A percentile compares a stretch with the other conserved stretches of the same genome.
Evolutionary conservation across 306 rosid genomes (phyloP).

Genomic region (cucumber (Cucumis sativus)): DNA sequence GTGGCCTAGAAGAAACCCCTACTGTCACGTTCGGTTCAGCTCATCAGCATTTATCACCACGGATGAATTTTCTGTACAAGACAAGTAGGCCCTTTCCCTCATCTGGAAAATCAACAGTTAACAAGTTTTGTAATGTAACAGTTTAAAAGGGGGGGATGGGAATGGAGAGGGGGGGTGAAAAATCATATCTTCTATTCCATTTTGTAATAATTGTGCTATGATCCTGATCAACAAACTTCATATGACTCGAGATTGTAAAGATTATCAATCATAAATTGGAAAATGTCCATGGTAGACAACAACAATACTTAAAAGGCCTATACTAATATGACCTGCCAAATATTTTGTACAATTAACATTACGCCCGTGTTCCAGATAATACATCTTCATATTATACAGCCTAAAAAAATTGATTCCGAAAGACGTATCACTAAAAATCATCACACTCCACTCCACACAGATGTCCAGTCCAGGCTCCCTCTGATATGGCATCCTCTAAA

Average conservation of each 20-base stretch:
- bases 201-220: background rate
- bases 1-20: conserved; percentile 30
- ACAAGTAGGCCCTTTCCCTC: background rate
- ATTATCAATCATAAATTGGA: background rate
- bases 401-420: conserved; percentile 5
- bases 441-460: conserved; percentile 8
- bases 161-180: background rate
- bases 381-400: conserved; percentile 6
- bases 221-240: conserved; percentile 1
- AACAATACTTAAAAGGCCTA: conserved; percentile 4
- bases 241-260: background rate
- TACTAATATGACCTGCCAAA: conserved; percentile 5
- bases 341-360: conserved; percentile 5
- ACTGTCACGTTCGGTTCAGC: background rate
- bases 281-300: background rate
- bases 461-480: background rate
- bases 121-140: background rate
- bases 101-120: background rate
- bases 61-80: background rate
- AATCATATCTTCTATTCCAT: conserved; percentile 5
- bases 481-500: background rate
- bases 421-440: background rate
- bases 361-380: background rate
- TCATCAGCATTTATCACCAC: background rate
- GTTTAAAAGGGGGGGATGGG: background rate